A percentile compares a stretch with the other conserved stretches of the same genome.
Evolutionary conservation across 2,329 filamentous ascomycete species (phyloP).

Genomic region (Cladophialophora yegresii): DNA sequence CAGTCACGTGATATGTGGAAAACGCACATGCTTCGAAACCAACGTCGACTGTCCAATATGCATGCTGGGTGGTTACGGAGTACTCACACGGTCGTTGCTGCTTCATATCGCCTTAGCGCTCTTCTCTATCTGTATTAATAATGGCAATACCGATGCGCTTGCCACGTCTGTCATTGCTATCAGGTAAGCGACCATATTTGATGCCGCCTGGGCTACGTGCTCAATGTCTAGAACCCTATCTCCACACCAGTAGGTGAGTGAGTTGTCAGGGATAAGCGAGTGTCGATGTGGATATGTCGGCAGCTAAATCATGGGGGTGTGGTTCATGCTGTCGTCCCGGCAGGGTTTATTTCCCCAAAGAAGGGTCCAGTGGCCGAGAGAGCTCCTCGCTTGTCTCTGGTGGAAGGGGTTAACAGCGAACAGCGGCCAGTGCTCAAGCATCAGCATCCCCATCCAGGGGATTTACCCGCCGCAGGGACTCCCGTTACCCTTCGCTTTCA

Average conservation of each 20-base stretch:
- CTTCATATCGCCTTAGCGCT: neutral
- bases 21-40: conserved; percentile 18
- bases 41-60: neutral
- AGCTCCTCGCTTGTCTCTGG: conserved; percentile 1
- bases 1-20: neutral
- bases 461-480: conserved; percentile 24
- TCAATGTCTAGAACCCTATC: conserved; percentile 7
- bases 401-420: neutral
- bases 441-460: neutral
- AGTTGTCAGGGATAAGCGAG: neutral
- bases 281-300: conserved; percentile 16
- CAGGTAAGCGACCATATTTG: conserved; percentile 10
- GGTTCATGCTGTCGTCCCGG: neutral
- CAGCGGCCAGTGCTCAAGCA: neutral
- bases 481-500: conserved; percentile 1
- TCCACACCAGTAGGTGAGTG: neutral
- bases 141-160: conserved; percentile 10
- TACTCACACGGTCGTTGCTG: conserved; percentile 2
- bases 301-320: conserved; percentile 20
- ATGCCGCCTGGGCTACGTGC: conserved; percentile 4
- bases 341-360: neutral
- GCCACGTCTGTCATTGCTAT: conserved; percentile 10
- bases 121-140: conserved; percentile 14
- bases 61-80: neutral
- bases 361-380: neutral